Percentiles rank a stretch among this genome's conserved stretches.
Conservation (phyloP, 1,284 basidiomycete species). For the Quambalaria eucalypti region DNA sequence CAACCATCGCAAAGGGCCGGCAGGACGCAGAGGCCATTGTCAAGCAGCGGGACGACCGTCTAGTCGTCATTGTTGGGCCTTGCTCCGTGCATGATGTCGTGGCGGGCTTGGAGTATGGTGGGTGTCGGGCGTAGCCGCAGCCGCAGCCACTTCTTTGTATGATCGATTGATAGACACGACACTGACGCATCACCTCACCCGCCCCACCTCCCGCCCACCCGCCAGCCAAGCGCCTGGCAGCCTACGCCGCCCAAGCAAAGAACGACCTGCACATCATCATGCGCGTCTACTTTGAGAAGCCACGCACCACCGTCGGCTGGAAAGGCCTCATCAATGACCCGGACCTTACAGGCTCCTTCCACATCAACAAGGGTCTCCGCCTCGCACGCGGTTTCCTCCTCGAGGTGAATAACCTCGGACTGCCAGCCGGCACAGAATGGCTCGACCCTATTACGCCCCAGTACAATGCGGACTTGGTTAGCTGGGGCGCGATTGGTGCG, state of each 20-base stretch:
- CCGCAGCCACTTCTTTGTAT: background rate
- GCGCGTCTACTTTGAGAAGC: constrained; percentile 50
- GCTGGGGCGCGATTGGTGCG: constrained; percentile 89
- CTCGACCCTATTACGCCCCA: constrained; percentile 76
- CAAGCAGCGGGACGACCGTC: constrained; percentile 36
- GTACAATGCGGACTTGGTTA: constrained; percentile 89
- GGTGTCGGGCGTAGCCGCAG: background rate
- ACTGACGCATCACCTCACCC: background rate
- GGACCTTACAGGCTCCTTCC: constrained; percentile 68
- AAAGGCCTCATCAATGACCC: constrained; percentile 95
- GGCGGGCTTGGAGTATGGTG: constrained; percentile 40
- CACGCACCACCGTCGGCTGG: constrained; percentile 88
- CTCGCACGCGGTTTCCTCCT: constrained; percentile 78
- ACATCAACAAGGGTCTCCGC: constrained; percentile 94
- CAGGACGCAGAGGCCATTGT: constrained; percentile 35
- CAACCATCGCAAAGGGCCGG: constrained; percentile 30
- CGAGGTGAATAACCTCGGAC: constrained; percentile 50
- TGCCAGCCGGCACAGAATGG: constrained; percentile 49
- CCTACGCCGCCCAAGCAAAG: constrained; percentile 69
- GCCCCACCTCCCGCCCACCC: background rate
- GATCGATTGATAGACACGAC: background rate
- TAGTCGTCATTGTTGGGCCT: constrained; percentile 42
- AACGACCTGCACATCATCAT: constrained; percentile 4
- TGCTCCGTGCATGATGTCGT: constrained; percentile 45
- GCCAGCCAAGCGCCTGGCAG: constrained; percentile 52